phyloP scores from a whole-genome alignment of 768 basidiomycete genomes.

The Lentinula boryana region DNA sequence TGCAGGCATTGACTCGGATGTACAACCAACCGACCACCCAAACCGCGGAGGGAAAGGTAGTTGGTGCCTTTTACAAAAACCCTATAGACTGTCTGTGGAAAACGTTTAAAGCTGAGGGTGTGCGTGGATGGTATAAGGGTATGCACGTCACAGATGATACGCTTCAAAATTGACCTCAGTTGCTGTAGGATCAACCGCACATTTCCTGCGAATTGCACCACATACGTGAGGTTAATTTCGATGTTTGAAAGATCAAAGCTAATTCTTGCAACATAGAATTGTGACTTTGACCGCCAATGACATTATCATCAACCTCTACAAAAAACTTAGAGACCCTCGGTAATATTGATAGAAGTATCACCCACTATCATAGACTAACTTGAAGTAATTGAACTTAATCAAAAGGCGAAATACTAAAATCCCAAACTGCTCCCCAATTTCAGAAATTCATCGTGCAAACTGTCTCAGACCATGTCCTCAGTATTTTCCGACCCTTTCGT shows the following conservation, averaged over 20 bases:
- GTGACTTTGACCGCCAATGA: constrained; percentile 89
- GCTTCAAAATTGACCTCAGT: not conserved
- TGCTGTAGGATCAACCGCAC: constrained; percentile 79
- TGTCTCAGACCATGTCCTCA: too few species aligned
- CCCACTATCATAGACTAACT: too few species aligned
- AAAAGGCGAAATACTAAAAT: too few species aligned
- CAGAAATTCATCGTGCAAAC: too few species aligned
- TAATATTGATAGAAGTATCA: not conserved
- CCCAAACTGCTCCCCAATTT: too few species aligned
- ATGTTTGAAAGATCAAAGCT: not conserved
- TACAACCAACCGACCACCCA: constrained; percentile 89
- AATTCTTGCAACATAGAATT: constrained; percentile 42
- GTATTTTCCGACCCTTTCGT: too few species aligned
- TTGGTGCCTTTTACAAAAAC: constrained; percentile 80
- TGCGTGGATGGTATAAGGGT: constrained; percentile 97
- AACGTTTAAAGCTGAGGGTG: constrained; percentile 85
- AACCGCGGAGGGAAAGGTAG: constrained; percentile 62
- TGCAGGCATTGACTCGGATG: constrained; percentile 82
- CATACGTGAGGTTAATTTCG: constrained; percentile 58
- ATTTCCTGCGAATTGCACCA: constrained; percentile 88
- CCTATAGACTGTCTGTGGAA: constrained; percentile 98
- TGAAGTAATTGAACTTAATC: too few species aligned
- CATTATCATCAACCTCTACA: constrained; percentile 66
- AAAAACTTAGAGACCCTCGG: constrained; percentile 26
- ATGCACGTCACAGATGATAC: not conserved